Percentiles rank a stretch among this genome's conserved stretches.
Conservation (phyloP, 192 early-diverging fungal genomes). For the Kickxella alabastrina region DNA sequence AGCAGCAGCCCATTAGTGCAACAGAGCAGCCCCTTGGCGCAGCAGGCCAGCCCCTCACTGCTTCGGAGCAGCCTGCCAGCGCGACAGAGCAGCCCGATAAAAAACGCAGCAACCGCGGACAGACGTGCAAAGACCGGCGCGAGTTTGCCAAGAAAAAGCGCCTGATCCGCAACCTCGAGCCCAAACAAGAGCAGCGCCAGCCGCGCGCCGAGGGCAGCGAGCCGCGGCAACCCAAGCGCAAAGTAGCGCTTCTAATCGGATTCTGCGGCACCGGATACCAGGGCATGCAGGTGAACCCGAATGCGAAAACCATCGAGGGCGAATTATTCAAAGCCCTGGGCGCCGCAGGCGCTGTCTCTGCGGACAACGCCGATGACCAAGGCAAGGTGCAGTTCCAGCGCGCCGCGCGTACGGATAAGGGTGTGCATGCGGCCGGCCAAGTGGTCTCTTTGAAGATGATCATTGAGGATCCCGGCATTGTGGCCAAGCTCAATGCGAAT, state of each 20-base stretch:
- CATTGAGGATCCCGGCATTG: slow-evolving; percentile 65
- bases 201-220: slow-evolving; percentile 20
- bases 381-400: slow-evolving; percentile 80
- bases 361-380: slow-evolving; percentile 80
- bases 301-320: slow-evolving; percentile 80
- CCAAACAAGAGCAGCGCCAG: neutral
- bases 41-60: no score
- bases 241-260: slow-evolving; percentile 85
- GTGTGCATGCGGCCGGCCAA: slow-evolving; percentile 96
- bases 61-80: no score
- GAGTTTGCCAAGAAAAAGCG: slow-evolving; percentile 32
- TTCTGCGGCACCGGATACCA: slow-evolving; percentile 95
- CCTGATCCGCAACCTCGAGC: slow-evolving; percentile 19
- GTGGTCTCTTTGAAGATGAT: slow-evolving; percentile 92
- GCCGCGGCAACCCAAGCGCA: slow-evolving; percentile 70
- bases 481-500: slow-evolving; percentile 74
- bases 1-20: neutral
- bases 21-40: neutral
- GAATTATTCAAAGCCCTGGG: slow-evolving; percentile 86
- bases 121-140: slow-evolving; percentile 46
- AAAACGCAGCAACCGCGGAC: slow-evolving; percentile 20
- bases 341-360: slow-evolving; percentile 75
- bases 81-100: neutral
- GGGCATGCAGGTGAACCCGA: slow-evolving; percentile 94
- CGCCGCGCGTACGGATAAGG: slow-evolving; percentile 96